Evolutionary conservation across 2,329 filamentous ascomycete genomes (phyloP), one percentile per base, ranked within the genome.

Genomic region (Rhexocercosporidium sp.): DNA sequence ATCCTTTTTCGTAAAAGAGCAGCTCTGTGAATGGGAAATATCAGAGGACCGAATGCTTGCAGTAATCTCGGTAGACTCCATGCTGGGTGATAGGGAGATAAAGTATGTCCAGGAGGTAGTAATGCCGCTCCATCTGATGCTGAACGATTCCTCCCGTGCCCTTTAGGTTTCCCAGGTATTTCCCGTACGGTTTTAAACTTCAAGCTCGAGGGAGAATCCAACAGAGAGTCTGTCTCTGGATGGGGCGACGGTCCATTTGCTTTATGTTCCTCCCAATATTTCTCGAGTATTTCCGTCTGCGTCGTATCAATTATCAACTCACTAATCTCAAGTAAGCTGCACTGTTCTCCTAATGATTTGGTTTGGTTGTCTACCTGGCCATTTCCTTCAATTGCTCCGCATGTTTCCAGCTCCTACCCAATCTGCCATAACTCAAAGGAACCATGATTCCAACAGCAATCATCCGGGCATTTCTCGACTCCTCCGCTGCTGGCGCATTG

Each of bases 321-420:
- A 46, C 86, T 88, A 16, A 44, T 25, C 56, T 37, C 7, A 5
- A 59, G 34, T 49, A 59, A 64, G 62, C 56, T 60, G 47, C 63
- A 47, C 20, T 27, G 18, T 22, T n/a, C 56, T 11, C 41, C 27
- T 16, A 31, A 34, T 9, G 16, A 20, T n/a, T 51, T 22, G 14
- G 25, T 47, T 59, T 14, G 27, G 11, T 25, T 29, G 77, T 79
- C 72, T 83, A 93, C 88, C 83, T 84, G 60, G 93, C 92, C 78
- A 98, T 84, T 29, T 86, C 84, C 80, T 92, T 92, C 70, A 99
- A 79, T 22, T 82, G 86, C 64, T 91, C 87, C 6, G 93, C 94
- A 81, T 97, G 94, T 72, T 90, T 87, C 96, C 96, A 99, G 62
- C 91, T 92, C 71, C 94, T 88, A 3, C 96, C 96, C 25, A 98